Evolutionary conservation across 164 flowering plant genomes (phyloP), one percentile per base, ranked within the genome.

Genomic region (Liriodendron chinense): DNA sequence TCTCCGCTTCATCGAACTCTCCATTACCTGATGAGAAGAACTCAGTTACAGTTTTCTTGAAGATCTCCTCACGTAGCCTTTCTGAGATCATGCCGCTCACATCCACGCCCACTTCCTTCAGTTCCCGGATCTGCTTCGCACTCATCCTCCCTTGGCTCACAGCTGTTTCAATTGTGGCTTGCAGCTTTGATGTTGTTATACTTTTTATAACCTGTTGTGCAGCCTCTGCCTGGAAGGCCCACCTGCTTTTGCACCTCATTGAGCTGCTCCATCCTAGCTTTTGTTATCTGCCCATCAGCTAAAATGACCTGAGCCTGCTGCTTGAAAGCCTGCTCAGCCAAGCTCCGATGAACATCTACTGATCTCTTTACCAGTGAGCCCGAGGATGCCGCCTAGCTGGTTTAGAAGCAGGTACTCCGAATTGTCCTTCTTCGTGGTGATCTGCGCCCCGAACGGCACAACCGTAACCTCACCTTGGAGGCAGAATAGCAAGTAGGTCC

Each of bases 1-100:
- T 92, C 78, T 96, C 97, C 70, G 86, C 92, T 71, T 87, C 94
- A 68, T 94, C 93, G 76, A 96, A 94, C 66, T 94, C 99, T 69
- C 99, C 99, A 69, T 98, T 92, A 74, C 99, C 99, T 12, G 96
- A 94, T 4, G 97, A 94, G 85, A 96, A 91, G 9, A 96, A 87
- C 59, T 89, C 94, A 80, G 89, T 90, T n/a, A 96, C 86, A 0
- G 96, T 89, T 77, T 90, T 96, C 80, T 91, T 96, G 80, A 87
- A 94, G 68, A 96, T 87, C 24, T 82, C 88, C 81, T 91, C 94
- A 23, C 98, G 83, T 77, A 91, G 77, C 72, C 85, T 85, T 72
- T 79, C 89, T 16, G 97, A 85, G 68, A 96, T 82, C 92, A 96
- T 86, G 83, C 47, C 87, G 62, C 88, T 92, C 34, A 92, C 71